Evolutionary conservation across 2,329 filamentous ascomycete genomes (phyloP).

Genomic region (Exophiala bonariae): DNA sequence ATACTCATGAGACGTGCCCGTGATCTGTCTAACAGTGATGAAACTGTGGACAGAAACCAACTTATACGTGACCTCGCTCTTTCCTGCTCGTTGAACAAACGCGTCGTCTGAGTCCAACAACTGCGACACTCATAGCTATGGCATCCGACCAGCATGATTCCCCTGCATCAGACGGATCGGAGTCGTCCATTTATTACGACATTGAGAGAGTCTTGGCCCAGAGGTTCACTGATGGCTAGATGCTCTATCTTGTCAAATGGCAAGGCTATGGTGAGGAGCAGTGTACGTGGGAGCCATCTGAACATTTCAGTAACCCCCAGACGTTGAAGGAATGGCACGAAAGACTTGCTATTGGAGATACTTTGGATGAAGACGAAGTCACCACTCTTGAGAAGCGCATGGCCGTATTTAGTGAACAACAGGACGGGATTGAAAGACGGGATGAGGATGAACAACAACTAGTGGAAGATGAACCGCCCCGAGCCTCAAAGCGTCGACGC

Average conservation of each 20-base stretch:
- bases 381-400: slow-evolving; percentile 18
- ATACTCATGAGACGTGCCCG: no score
- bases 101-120: no score
- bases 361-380: slow-evolving; percentile 18
- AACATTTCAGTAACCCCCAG: slow-evolving; percentile 39
- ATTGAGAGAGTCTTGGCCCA: slow-evolving; percentile 58
- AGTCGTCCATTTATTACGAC: no score
- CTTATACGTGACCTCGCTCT: no score
- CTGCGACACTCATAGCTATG: no score
- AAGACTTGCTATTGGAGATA: slow-evolving; percentile 32
- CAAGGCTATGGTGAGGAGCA: slow-evolving; percentile 57
- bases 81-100: no score
- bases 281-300: slow-evolving; percentile 55
- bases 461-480: no score
- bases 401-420: slow-evolving; percentile 9
- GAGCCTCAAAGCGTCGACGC: neutral
- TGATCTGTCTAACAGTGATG: no score
- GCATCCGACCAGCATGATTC: no score
- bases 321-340: slow-evolving; percentile 43
- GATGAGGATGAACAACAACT: slow-evolving; percentile 1
- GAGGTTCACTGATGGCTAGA: slow-evolving; percentile 34
- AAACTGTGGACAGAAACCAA: no score
- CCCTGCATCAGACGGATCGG: no score
- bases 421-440: neutral
- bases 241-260: slow-evolving; percentile 66